phyloP scores from a whole-genome alignment of 192 early-diverging fungal species.

The Coemansia sp. region DNA sequence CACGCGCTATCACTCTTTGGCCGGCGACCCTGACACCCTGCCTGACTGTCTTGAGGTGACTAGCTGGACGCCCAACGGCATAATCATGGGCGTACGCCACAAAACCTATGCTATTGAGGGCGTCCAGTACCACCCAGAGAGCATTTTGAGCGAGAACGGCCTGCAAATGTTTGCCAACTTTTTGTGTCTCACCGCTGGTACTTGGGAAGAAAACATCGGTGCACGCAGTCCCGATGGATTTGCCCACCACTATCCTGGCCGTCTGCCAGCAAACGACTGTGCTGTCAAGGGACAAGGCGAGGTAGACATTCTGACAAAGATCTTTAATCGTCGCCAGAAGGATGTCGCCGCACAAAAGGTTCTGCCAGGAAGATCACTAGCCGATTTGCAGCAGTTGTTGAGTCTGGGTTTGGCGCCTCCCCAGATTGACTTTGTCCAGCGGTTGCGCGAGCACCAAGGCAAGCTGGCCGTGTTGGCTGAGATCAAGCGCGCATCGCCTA shows the following conservation, averaged over 20 bases:
- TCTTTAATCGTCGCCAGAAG: constrained; percentile 76
- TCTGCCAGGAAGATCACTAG: constrained; percentile 72
- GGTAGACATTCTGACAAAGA: constrained; percentile 76
- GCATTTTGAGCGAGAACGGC: constrained; percentile 93
- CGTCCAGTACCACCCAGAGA: constrained; percentile 98
- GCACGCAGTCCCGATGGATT: constrained; percentile 18
- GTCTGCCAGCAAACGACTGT: neutral
- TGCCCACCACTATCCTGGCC: constrained; percentile 37
- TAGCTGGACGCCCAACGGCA: constrained; percentile 77
- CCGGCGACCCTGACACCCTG: constrained; percentile 81
- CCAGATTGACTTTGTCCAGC: constrained; percentile 77
- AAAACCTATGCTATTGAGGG: constrained; percentile 88
- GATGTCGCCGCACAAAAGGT: constrained; percentile 78
- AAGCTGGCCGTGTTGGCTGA: constrained; percentile 90
- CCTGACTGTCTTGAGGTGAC: constrained; percentile 87
- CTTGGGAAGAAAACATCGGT: constrained; percentile 75
- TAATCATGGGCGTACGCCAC: constrained; percentile 97
- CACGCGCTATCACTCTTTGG: constrained; percentile 97
- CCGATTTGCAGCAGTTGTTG: constrained; percentile 72
- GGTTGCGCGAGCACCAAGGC: constrained; percentile 54
- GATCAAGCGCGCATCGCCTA: constrained; percentile 97
- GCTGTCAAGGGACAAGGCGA: constrained; percentile 28
- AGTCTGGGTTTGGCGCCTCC: constrained; percentile 72
- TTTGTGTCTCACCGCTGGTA: constrained; percentile 82
- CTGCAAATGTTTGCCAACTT: constrained; percentile 90